phyloP scores from a whole-genome alignment of 108 stramenopile genomes.

The Seminavis robusta region DNA sequence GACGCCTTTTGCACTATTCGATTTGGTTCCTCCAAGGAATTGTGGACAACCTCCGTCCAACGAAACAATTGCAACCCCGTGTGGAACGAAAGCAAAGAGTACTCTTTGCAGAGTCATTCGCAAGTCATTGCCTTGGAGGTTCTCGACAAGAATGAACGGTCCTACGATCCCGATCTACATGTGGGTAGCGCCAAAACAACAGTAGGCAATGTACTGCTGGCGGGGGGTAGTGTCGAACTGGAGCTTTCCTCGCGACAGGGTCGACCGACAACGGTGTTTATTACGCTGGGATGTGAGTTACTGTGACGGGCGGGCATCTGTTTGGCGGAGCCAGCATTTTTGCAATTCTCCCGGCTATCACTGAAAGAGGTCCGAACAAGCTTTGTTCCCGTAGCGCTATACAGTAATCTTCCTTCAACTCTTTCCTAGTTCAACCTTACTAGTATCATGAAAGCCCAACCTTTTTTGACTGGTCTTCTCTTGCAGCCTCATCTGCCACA shows the following conservation, averaged over 20 bases:
- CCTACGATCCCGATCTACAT: conserved; percentile 21
- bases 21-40: conserved; percentile 19
- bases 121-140: conserved; percentile 41
- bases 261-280: conserved; percentile 26
- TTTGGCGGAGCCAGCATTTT: no score
- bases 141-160: conserved; percentile 35
- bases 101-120: conserved; percentile 10
- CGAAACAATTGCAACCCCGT: conserved; percentile 43
- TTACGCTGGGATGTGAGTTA: conserved; percentile 30
- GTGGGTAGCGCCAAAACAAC: conserved; percentile 32
- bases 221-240: conserved; percentile 38
- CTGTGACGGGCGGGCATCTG: no score
- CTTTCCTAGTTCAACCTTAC: no score
- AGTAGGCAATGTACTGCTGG: conserved; percentile 35
- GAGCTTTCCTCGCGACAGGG: conserved; percentile 33
- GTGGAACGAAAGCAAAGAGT: conserved; percentile 53
- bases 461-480: no score
- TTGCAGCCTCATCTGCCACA: no score
- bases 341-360: no score
- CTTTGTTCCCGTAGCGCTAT: no score
- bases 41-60: conserved; percentile 33
- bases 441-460: no score
- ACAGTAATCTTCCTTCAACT: no score
- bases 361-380: no score
- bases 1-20: conserved; percentile 44